phyloP scores from a whole-genome alignment of 176 grass and related monocot genomes.

The Hordeum marinum region DNA sequence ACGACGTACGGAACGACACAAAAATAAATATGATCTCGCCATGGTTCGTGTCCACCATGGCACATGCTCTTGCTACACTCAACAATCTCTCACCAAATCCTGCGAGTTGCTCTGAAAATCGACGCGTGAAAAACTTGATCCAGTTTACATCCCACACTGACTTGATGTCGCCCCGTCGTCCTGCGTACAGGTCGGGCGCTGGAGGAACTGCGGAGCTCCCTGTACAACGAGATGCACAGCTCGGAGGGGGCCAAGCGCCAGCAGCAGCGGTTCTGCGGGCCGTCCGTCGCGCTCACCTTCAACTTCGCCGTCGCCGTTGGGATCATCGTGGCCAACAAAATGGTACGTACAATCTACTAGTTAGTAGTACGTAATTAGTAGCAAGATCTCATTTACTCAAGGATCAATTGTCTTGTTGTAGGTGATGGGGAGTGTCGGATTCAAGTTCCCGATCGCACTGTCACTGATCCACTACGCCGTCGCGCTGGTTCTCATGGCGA shows the following conservation, averaged over 20 bases:
- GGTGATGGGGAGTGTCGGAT: slow-evolving; percentile 95
- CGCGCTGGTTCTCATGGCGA: slow-evolving; percentile 81
- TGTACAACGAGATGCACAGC: slow-evolving; percentile 87
- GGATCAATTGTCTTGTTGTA: slow-evolving; percentile 17
- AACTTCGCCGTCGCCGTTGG: slow-evolving; percentile 94
- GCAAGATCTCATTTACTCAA: neutral
- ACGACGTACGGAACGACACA: neutral
- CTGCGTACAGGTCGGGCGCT: slow-evolving; percentile 64
- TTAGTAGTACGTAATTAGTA: too few relatives aligned
- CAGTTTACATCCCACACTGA: neutral
- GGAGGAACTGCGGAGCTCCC: slow-evolving; percentile 72
- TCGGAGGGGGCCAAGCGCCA: slow-evolving; percentile 86
- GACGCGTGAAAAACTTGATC: neutral
- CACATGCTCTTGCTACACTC: neutral
- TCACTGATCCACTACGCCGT: slow-evolving; percentile 86
- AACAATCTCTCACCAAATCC: neutral
- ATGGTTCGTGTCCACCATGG: neutral
- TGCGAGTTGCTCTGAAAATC: neutral
- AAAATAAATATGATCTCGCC: neutral
- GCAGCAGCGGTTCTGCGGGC: slow-evolving; percentile 82
- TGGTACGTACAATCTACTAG: slow-evolving; percentile 30
- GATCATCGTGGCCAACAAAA: slow-evolving; percentile 97
- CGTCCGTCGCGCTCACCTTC: slow-evolving; percentile 83
- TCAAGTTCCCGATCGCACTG: slow-evolving; percentile 89
- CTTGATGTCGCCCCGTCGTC: neutral